A percentile compares a stretch with the other conserved stretches of the same genome.
Evolutionary conservation across 1,284 basidiomycete genomes (phyloP).

Genomic region (Cutaneotrichosporon mucoides): DNA sequence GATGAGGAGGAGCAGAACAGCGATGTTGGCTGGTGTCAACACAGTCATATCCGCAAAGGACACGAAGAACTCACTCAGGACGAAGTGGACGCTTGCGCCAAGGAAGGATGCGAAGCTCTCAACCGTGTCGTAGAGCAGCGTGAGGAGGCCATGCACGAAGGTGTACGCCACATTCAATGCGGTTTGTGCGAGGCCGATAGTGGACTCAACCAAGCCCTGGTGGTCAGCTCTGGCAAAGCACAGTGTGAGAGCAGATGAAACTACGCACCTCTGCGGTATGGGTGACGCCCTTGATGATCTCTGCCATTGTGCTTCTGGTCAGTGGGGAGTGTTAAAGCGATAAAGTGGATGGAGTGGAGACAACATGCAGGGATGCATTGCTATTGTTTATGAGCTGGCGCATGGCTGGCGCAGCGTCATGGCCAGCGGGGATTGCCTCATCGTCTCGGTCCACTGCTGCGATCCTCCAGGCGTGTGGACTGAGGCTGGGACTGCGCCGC

Average conservation of each 20-base stretch:
- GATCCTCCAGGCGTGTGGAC: too few species aligned
- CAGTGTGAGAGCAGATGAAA: background rate
- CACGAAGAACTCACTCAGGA: conserved; percentile 28
- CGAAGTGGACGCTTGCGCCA: conserved; percentile 35
- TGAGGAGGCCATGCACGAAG: conserved; percentile 27
- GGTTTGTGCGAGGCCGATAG: conserved; percentile 26
- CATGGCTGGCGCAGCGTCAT: too few species aligned
- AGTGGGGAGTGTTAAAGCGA: background rate
- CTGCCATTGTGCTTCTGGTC: conserved; percentile 23
- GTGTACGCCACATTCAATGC: conserved; percentile 31
- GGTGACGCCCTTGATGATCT: conserved; percentile 29
- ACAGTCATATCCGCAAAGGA: background rate
- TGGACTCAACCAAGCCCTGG: conserved; percentile 31
- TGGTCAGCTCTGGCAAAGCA: background rate
- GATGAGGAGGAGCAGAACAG: conserved; percentile 29
- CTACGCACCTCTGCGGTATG: conserved; percentile 32
- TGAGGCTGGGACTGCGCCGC: too few species aligned
- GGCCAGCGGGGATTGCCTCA: too few species aligned
- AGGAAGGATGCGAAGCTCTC: conserved; percentile 34
- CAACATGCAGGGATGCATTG: too few species aligned
- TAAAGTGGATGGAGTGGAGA: too few species aligned
- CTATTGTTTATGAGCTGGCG: too few species aligned
- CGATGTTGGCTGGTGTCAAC: conserved; percentile 34
- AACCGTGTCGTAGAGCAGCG: conserved; percentile 26
- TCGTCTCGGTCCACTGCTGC: too few species aligned